Percentiles rank a stretch among this genome's conserved stretches.
Conservation (phyloP, 257 asterid genomes). For the Sherardia arvensis region DNA sequence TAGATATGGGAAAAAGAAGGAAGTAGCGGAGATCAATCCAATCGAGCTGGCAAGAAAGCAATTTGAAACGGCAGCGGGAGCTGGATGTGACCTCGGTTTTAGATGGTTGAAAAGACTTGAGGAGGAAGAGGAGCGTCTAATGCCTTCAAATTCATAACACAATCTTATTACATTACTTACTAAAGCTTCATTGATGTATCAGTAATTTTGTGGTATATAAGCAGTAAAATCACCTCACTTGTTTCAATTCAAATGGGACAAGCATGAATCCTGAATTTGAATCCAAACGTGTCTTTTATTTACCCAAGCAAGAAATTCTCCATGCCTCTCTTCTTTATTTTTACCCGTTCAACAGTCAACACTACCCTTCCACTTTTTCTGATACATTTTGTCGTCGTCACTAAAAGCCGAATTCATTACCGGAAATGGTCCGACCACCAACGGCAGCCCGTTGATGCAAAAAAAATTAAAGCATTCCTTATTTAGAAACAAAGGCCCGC, state of each 20-base stretch:
- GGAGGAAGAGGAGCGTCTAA: constrained; percentile 46
- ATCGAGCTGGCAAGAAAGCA: constrained; percentile 68
- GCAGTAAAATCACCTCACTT: background rate
- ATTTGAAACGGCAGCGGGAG: constrained; percentile 73
- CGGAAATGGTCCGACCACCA: background rate
- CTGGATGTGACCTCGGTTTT: constrained; percentile 86
- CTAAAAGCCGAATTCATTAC: background rate
- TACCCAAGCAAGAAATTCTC: background rate
- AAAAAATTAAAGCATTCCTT: background rate
- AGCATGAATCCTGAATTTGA: background rate
- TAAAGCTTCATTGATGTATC: background rate
- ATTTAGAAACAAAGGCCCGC: background rate
- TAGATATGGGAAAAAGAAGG: constrained; percentile 24
- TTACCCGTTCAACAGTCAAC: background rate
- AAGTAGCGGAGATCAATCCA: constrained; percentile 29
- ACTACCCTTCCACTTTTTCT: background rate
- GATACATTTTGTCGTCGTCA: background rate
- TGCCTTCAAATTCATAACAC: constrained; percentile 17
- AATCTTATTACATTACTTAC: background rate
- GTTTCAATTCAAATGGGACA: background rate
- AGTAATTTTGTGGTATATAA: background rate
- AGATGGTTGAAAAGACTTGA: constrained; percentile 70
- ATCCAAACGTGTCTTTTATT: background rate
- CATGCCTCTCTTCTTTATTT: background rate
- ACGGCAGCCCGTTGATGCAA: background rate